Evolutionary conservation across 2,329 filamentous ascomycete species (phyloP).

Genomic region (Microcyclospora tardicrescens): DNA sequence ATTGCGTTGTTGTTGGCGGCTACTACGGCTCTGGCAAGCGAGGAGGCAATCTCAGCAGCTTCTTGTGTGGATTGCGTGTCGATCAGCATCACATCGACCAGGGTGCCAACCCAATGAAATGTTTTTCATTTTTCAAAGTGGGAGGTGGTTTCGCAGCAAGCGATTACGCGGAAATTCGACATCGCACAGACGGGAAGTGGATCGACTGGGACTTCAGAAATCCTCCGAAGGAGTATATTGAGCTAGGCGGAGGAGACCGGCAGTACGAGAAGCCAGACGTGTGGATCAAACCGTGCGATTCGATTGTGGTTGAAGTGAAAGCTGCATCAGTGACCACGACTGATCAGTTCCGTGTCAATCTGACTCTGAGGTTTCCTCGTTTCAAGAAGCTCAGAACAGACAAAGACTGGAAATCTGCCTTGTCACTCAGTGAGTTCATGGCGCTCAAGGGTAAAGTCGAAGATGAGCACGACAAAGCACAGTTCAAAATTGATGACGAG

Average conservation of each 20-base stretch:
- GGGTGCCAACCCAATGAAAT: conserved; percentile 53
- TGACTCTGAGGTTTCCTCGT: conserved; percentile 80
- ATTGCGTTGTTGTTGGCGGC: conserved; percentile 78
- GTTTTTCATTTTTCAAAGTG: conserved; percentile 92
- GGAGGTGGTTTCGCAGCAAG: conserved; percentile 80
- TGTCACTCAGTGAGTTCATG: conserved; percentile 67
- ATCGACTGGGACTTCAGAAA: conserved; percentile 64
- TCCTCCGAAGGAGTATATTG: conserved; percentile 66
- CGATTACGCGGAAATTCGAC: conserved; percentile 72
- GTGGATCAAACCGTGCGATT: conserved; percentile 85
- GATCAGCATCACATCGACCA: conserved; percentile 49
- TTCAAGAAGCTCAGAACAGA: conserved; percentile 75
- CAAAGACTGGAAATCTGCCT: conserved; percentile 66
- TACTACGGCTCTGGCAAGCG: conserved; percentile 83
- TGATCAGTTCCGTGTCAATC: conserved; percentile 61
- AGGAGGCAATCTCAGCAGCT: conserved; percentile 72
- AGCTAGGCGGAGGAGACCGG: conserved; percentile 63
- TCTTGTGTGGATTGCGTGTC: conserved; percentile 78
- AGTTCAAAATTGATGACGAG: conserved; percentile 56
- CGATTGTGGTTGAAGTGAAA: conserved; percentile 77
- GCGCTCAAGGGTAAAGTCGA: conserved; percentile 57
- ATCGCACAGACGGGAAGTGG: conserved; percentile 88
- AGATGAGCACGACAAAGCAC: conserved; percentile 57
- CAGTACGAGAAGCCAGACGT: conserved; percentile 74
- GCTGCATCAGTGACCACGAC: conserved; percentile 65